Conservation (phyloP, 106 monocot genomes). For the Dendrobium catenatum region DNA sequence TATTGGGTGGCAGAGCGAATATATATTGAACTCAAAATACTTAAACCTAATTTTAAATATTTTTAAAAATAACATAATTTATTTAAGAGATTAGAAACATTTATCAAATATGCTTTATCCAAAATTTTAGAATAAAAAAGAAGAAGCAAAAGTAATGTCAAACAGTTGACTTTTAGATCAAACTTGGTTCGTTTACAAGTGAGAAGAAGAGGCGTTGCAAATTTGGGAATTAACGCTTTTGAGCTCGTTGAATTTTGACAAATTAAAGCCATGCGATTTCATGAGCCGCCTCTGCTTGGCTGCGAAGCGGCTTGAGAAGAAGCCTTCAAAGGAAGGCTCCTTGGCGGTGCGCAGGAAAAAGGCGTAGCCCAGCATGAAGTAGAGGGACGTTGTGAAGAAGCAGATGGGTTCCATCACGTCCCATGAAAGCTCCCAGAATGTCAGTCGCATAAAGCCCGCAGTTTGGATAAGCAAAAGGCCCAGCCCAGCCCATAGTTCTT, state of each 20-base stretch:
- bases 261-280: conserved; percentile 16
- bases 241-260: conserved; percentile 15
- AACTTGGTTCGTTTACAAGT: too few species aligned
- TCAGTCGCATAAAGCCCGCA: conserved; percentile 28
- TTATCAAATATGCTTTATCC: too few species aligned
- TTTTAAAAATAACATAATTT: too few species aligned
- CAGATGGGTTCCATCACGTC: conserved; percentile 39
- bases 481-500: conserved; percentile 27
- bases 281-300: conserved; percentile 24
- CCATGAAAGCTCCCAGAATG: conserved; percentile 43
- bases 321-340: conserved; percentile 23
- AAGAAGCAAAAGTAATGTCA: too few species aligned
- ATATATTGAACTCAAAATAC: too few species aligned
- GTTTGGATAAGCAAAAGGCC: conserved; percentile 23
- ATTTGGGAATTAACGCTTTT: not conserved
- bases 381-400: conserved; percentile 25
- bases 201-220: too few species aligned
- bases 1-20: too few species aligned
- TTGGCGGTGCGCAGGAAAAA: conserved; percentile 19
- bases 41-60: too few species aligned
- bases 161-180: too few species aligned
- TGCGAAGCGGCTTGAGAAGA: conserved; percentile 22
- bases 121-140: too few species aligned
- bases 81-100: too few species aligned
- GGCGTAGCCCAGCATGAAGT: conserved; percentile 20